Evolutionary conservation across 2,329 filamentous ascomycete species (phyloP), one percentile per base, ranked within the genome.

Genomic region (Pseudodiploospora longispora): DNA sequence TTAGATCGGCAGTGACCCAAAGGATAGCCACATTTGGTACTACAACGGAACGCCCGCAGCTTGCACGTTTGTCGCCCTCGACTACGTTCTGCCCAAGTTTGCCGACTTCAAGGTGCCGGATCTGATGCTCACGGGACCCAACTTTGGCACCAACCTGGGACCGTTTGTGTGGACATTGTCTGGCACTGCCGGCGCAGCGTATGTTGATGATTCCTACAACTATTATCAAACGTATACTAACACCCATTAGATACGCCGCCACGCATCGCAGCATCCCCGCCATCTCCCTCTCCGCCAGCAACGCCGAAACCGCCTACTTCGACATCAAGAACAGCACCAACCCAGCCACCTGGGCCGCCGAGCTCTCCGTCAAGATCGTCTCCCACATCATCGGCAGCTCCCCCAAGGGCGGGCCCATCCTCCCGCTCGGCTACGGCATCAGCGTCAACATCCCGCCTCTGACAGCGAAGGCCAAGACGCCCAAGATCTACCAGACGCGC

Each of bases 31-130:
- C 47, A 75, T 80, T 50, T 80, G 73, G 73, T 79, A 80, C 54
- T 80, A 78, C 59, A 76, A 79, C 42, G 75, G 76, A 27, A 80
- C 75, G 0, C 74, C 76, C 0, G 73, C 72, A 0, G 70, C 75
- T 0, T 75, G 71, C 51, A 74, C 72, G 1, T 72, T 78, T 46
- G 72, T 80, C 5, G 75, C 69, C 2, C 65, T 79, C 5, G 74
- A 79, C 60, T 76, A 73, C 37, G 71, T 80, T 6, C 62, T 79
- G 10, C 74, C 75, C 1, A 60, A 55, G 10, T 73, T 67, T 53
- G 67, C 65, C 49, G 63, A 70, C 52, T 68, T 73, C 52, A 62
- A 56, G n/a, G 64, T 65, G 2, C 72, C 73, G 1, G 76, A 80
- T 43, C 64, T 80, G 3, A 65, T 79, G 19, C 55, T 80, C 4